Percentiles rank a stretch among this genome's conserved stretches.
phyloP scores from a whole-genome alignment of 2,329 filamentous ascomycete genomes.

The Zalaria obscura region DNA sequence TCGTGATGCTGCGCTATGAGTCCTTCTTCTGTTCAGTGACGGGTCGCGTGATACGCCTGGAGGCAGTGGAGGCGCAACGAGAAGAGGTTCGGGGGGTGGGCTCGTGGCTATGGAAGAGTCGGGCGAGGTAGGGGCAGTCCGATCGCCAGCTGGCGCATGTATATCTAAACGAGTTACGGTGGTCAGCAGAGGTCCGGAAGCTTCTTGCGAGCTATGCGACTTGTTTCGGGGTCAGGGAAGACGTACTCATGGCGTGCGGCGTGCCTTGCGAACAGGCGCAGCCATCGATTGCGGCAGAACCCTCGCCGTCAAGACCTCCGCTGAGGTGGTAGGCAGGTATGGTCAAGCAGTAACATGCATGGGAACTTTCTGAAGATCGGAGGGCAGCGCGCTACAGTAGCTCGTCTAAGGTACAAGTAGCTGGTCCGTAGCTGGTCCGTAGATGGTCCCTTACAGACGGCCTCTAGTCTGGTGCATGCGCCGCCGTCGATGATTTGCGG shows the following conservation, averaged over 20 bases:
- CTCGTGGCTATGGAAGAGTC: conserved; percentile 7
- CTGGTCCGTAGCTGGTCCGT: too few species aligned
- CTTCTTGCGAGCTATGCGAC: background rate
- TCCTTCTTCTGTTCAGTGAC: conserved; percentile 30
- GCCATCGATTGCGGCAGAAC: too few species aligned
- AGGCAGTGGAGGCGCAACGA: conserved; percentile 15
- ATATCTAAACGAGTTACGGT: background rate
- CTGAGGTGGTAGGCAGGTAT: too few species aligned
- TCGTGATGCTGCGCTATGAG: conserved; percentile 26
- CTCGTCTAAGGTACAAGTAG: too few species aligned
- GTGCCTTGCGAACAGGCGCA: background rate
- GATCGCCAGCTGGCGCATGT: background rate
- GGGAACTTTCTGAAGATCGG: too few species aligned
- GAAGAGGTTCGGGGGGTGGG: conserved; percentile 17
- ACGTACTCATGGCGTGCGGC: background rate
- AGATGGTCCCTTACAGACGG: too few species aligned
- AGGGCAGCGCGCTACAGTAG: too few species aligned
- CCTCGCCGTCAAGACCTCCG: too few species aligned
- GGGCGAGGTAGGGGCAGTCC: background rate
- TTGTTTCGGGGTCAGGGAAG: background rate
- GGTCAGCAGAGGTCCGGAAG: background rate
- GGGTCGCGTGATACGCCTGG: conserved; percentile 10
- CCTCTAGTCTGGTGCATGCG: too few species aligned
- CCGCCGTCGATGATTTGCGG: too few species aligned
- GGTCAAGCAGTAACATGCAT: too few species aligned